A percentile compares a stretch with the other conserved stretches of the same genome.
These are phyloP conservation scores for Passiflora organensis DNA, from an alignment of 345 rosid species.

Conservation along the genomic window DNA sequence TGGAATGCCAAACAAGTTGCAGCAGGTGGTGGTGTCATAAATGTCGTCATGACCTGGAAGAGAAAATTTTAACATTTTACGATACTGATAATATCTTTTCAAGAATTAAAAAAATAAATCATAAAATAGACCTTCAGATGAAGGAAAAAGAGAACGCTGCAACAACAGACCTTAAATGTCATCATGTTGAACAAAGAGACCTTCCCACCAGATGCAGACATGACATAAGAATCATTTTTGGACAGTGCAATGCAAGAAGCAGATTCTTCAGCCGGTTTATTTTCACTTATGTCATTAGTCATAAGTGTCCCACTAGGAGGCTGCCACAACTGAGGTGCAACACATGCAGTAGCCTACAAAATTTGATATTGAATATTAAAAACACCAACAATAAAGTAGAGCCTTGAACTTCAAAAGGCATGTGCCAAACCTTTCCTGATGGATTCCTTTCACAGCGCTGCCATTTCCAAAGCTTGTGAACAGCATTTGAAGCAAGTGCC, in stretches of 20 bases:
- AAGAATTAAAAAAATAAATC: neutral
- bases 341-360: slow-evolving; percentile 57
- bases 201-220: slow-evolving; percentile 90
- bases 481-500: slow-evolving; percentile 53
- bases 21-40: slow-evolving; percentile 82
- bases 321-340: slow-evolving; percentile 71
- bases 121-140: neutral
- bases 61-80: neutral
- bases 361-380: slow-evolving; percentile 10
- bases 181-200: slow-evolving; percentile 82
- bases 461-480: slow-evolving; percentile 77
- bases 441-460: slow-evolving; percentile 52
- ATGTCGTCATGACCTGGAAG: slow-evolving; percentile 70
- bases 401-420: slow-evolving; percentile 6
- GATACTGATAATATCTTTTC: neutral
- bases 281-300: slow-evolving; percentile 65
- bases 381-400: neutral
- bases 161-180: slow-evolving; percentile 64
- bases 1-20: slow-evolving; percentile 78
- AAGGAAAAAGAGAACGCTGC: neutral
- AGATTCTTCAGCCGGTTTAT: slow-evolving; percentile 52
- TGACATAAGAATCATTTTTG: slow-evolving; percentile 83
- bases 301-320: slow-evolving; percentile 67
- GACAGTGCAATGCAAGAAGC: slow-evolving; percentile 83
- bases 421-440: slow-evolving; percentile 40